Percentiles rank a stretch among this genome's conserved stretches.
phyloP scores from a whole-genome alignment of 139 green algal species.

The Coelastrella sp. region DNA sequence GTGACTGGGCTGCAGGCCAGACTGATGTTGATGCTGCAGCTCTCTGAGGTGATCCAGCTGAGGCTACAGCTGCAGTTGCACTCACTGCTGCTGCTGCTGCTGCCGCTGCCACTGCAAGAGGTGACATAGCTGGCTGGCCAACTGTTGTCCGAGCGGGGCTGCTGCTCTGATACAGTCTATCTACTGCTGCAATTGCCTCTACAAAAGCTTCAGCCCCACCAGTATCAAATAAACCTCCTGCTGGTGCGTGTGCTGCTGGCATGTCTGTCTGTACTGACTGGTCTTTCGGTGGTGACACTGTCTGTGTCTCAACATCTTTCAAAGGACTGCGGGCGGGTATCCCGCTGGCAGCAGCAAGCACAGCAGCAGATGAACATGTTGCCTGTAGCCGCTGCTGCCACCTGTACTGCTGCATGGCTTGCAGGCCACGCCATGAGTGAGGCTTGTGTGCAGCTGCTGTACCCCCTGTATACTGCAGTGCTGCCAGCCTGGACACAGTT shows the following conservation, averaged over 20 bases:
- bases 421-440: not conserved
- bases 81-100: not conserved
- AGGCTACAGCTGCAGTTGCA: not conserved
- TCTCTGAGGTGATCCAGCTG: too few relatives aligned
- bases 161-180: too few relatives aligned
- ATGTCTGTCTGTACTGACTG: not conserved
- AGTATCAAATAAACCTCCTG: not conserved
- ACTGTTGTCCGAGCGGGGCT: not conserved
- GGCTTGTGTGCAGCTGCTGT: not conserved
- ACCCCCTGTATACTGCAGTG: not conserved
- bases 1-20: not conserved
- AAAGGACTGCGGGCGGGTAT: not conserved
- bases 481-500: not conserved
- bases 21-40: not conserved
- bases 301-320: not conserved
- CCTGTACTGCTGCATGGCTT: slow-evolving; percentile 24
- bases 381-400: slow-evolving; percentile 33
- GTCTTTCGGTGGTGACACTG: not conserved
- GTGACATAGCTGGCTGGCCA: not conserved
- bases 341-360: not conserved
- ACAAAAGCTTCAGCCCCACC: not conserved
- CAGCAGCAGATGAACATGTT: not conserved
- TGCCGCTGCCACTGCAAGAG: not conserved
- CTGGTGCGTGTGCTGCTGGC: not conserved
- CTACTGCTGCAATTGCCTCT: not conserved